Evolutionary conservation across 768 basidiomycete genomes (phyloP), one percentile per base, ranked within the genome.

Genomic region (Leccinum ochraceum): DNA sequence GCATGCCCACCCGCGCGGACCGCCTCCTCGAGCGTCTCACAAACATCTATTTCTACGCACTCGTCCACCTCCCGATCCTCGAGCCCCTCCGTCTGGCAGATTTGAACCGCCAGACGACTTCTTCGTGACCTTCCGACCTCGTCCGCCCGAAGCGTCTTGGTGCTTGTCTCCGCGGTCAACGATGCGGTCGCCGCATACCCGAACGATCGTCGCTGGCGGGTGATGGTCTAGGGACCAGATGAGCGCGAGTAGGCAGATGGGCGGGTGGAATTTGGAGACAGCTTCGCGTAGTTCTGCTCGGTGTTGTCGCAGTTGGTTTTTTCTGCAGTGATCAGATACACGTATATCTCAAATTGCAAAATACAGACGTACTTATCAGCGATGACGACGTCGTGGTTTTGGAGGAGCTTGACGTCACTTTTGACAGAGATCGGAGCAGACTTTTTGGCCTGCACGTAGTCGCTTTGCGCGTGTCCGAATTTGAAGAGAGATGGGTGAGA

Each of bases 401-500:
- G 70, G 26, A 98, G 78, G 1, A 90, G 79, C 0, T 77, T 70
- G 17, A 75, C 68, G 39, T 96, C 90, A 60, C 91, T 95, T 70
- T 79, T 86, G 57, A 92, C 68, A 71, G 96, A 96, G 3, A 71
- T 61, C 0, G 86, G 80, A 0, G 81, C 94, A 2, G 89, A 56
- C 71, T 88, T 94, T 76, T 94, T 98, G 39, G 72, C 81, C 44
- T 80, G 78, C 4, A 98, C 82, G 68, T 98, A 93, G 72, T 99
- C 97, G 68, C 90, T 93, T 71, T 98, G 97, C 0, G 92, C 94
- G 71, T 98, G 97, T 1, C 83, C 94, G 61, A 94, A 96, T 0
- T 81, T 83, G 67, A 95, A 28, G 28, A 98, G 3, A 99, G 81
- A 56, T 88, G 81, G 2, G 80, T 65, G 17, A 98, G 82, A 1